Evolutionary conservation across 2,329 filamentous ascomycete genomes (phyloP).

Genomic region (Cladobotryum protrusum): DNA sequence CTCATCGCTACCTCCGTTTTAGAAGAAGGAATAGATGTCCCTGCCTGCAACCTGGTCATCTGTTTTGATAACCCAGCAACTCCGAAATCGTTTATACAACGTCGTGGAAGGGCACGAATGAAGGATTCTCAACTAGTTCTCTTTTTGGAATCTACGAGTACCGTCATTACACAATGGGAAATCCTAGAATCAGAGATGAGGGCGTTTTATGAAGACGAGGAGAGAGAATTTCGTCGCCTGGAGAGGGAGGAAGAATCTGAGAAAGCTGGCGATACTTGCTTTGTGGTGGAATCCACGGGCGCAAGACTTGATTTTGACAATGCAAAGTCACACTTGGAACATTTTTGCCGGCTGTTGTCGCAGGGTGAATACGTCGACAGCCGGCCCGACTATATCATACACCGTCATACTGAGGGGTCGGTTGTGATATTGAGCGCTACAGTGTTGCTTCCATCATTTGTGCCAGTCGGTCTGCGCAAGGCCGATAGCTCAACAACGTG

Average conservation of each 20-base stretch:
- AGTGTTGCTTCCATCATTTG: slow-evolving; percentile 63
- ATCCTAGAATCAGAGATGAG: slow-evolving; percentile 69
- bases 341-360: slow-evolving; percentile 67
- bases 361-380: slow-evolving; percentile 54
- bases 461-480: slow-evolving; percentile 43
- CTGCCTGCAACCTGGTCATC: slow-evolving; percentile 55
- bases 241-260: slow-evolving; percentile 41
- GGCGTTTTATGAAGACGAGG: slow-evolving; percentile 58
- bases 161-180: slow-evolving; percentile 48
- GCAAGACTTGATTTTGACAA: slow-evolving; percentile 68
- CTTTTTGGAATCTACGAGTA: slow-evolving; percentile 29
- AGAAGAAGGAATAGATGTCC: slow-evolving; percentile 63
- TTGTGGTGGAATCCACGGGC: slow-evolving; percentile 39
- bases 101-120: slow-evolving; percentile 48
- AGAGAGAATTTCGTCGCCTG: slow-evolving; percentile 42
- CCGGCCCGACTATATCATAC: slow-evolving; percentile 61
- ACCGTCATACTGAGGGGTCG: slow-evolving; percentile 27
- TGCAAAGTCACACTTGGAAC: slow-evolving; percentile 68
- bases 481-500: slow-evolving; percentile 40
- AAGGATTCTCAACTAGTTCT: slow-evolving; percentile 45
- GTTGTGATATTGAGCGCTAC: slow-evolving; percentile 42
- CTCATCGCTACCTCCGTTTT: slow-evolving; percentile 58
- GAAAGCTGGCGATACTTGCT: slow-evolving; percentile 18
- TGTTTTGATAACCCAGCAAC: slow-evolving; percentile 47
- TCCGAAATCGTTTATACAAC: slow-evolving; percentile 54